A percentile compares a stretch with the other conserved stretches of the same genome.
phyloP scores from a whole-genome alignment of 495 filamentous ascomycete species.

The Penicillium mononematosum region DNA sequence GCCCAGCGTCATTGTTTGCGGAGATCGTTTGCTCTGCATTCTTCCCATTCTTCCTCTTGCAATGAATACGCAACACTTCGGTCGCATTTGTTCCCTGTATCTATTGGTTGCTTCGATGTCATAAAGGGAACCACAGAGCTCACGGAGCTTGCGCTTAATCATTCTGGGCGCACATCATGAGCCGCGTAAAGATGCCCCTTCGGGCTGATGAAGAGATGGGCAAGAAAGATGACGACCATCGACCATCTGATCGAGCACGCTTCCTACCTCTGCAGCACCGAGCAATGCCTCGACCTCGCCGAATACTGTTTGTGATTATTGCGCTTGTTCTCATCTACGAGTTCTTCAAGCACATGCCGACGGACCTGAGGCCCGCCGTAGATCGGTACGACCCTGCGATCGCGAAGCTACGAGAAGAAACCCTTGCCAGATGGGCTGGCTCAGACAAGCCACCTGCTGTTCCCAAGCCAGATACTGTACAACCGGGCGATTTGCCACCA shows the following conservation, averaged over 20 bases:
- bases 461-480: conserved; percentile 15
- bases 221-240: conserved; percentile 67
- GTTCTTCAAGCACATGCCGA: conserved; percentile 57
- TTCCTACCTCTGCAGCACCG: conserved; percentile 31
- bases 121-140: conserved; percentile 14
- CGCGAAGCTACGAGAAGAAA: conserved; percentile 26
- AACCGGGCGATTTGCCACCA: conserved; percentile 19
- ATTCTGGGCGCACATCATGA: conserved; percentile 33
- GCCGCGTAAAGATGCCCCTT: conserved; percentile 45
- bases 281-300: conserved; percentile 42
- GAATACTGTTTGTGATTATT: conserved; percentile 43
- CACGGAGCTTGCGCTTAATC: conserved; percentile 18
- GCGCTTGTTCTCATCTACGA: conserved; percentile 46
- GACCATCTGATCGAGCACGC: conserved; percentile 28
- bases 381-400: conserved; percentile 32
- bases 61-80: not conserved
- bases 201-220: conserved; percentile 65
- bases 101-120: not conserved
- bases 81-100: not conserved
- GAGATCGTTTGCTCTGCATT: conserved; percentile 1
- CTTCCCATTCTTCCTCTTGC: not conserved
- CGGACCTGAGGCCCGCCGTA: conserved; percentile 35
- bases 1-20: conserved; percentile 15
- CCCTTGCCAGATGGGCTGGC: conserved; percentile 1
- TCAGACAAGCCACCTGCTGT: conserved; percentile 11